Evolutionary conservation across 139 green algal genomes (phyloP).

Genomic region (Tetradesmus obliquus): DNA sequence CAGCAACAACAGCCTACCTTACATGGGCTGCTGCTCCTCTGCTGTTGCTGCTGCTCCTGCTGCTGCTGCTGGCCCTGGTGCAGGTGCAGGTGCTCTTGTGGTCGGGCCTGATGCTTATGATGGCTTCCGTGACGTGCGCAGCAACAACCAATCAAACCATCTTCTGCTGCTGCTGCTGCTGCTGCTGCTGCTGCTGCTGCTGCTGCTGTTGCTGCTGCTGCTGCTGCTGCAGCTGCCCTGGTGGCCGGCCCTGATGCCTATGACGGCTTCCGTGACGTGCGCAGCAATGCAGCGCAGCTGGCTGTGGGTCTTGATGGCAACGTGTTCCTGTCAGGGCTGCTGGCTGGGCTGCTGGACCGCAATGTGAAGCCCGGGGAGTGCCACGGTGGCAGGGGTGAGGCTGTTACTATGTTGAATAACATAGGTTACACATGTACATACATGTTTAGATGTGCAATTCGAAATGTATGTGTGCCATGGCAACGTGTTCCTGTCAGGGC

Average conservation of each 20-base stretch:
- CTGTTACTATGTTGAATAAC: neutral
- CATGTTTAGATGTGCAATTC: neutral
- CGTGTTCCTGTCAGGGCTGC: neutral
- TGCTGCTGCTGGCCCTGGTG: neutral
- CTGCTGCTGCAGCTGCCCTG: neutral
- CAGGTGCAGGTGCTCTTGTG: neutral
- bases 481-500: neutral
- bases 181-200: neutral
- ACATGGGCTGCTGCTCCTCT: neutral
- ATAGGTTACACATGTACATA: neutral
- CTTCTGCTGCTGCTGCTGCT: neutral
- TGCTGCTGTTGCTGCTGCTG: neutral
- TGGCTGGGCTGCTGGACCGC: constrained; percentile 2
- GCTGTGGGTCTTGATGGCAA: neutral
- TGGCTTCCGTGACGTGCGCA: neutral
- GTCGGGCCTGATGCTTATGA: neutral
- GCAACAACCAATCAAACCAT: neutral
- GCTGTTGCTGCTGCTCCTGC: neutral
- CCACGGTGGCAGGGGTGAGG: constrained; percentile 4
- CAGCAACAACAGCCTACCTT: neutral
- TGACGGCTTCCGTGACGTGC: neutral
- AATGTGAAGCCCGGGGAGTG: neutral
- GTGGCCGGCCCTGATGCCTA: neutral
- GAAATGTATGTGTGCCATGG: neutral
- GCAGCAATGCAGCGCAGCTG: neutral